phyloP scores from a whole-genome alignment of 495 filamentous ascomycete genomes.

The Aspergillus avenaceus region DNA sequence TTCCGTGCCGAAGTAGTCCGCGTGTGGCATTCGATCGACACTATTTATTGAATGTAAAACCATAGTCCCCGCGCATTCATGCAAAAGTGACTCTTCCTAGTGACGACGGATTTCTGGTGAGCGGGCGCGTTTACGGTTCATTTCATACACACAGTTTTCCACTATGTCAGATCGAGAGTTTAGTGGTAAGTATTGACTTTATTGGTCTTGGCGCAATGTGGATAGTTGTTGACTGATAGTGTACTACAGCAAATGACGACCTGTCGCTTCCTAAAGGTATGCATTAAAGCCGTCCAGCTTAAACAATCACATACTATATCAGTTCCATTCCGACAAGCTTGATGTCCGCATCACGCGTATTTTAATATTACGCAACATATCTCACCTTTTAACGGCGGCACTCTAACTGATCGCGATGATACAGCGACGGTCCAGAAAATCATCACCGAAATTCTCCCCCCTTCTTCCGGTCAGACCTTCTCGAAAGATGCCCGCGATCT shows the following conservation, averaged over 20 bases:
- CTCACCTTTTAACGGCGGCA: not conserved
- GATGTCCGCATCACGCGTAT: not conserved
- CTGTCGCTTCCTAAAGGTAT: slow-evolving; percentile 91
- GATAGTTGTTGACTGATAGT: slow-evolving; percentile 19
- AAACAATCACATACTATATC: not conserved
- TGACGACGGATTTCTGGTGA: not conserved
- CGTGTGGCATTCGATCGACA: slow-evolving; percentile 5
- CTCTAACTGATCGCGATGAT: slow-evolving; percentile 2
- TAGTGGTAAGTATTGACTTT: slow-evolving; percentile 52
- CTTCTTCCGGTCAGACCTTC: slow-evolving; percentile 67
- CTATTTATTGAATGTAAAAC: slow-evolving; percentile 4
- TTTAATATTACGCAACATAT: not conserved
- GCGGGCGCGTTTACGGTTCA: slow-evolving; percentile 3
- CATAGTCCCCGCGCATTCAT: slow-evolving; percentile 7
- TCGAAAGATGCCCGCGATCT: slow-evolving; percentile 92
- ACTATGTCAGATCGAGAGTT: slow-evolving; percentile 92
- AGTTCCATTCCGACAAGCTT: not conserved
- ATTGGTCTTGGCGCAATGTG: slow-evolving; percentile 15
- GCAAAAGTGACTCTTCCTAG: slow-evolving; percentile 2
- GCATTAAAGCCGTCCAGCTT: slow-evolving; percentile 5
- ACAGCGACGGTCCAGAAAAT: slow-evolving; percentile 97
- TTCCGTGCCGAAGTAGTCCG: slow-evolving; percentile 21
- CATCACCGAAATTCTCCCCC: slow-evolving; percentile 83
- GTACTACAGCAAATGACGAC: slow-evolving; percentile 71
- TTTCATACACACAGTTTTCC: slow-evolving; percentile 7